Percentiles rank a stretch among this genome's conserved stretches.
Conservation (phyloP, 805 yeast species). For the Spathaspora sp. region DNA sequence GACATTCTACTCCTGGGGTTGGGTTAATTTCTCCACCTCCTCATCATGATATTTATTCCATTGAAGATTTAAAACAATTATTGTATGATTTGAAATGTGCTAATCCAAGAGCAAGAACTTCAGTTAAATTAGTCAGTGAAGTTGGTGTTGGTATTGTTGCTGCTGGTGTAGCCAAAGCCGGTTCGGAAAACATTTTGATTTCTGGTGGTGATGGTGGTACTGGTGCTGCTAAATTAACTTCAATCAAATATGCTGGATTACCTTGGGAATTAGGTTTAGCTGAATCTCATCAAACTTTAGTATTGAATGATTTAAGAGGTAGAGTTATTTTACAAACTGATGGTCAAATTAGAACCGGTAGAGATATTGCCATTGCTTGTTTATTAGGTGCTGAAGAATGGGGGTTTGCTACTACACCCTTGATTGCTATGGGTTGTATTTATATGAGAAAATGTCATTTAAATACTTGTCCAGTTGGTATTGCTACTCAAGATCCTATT, state of each 20-base stretch:
- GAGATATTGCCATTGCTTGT: constrained; percentile 95
- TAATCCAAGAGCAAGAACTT: constrained; percentile 94
- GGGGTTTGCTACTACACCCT: constrained; percentile 96
- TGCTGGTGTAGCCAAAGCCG: constrained; percentile 98
- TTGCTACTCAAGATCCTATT: constrained; percentile 97
- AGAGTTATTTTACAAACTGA: constrained; percentile 96
- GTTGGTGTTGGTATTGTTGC: constrained; percentile 99
- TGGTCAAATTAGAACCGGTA: constrained; percentile 95
- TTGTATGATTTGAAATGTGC: constrained; percentile 95
- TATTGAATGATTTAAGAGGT: constrained; percentile 92
- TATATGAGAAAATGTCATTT: constrained; percentile 87
- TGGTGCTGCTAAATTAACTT: constrained; percentile 98
- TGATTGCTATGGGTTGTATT: constrained; percentile 96
- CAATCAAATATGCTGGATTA: constrained; percentile 93
- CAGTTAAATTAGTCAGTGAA: constrained; percentile 94
- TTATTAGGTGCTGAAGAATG: constrained; percentile 97
- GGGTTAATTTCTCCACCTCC: constrained; percentile 98
- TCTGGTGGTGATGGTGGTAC: constrained; percentile 99
- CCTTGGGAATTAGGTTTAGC: constrained; percentile 99
- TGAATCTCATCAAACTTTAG: constrained; percentile 96
- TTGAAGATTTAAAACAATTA: constrained; percentile 95
- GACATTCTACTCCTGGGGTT: constrained; percentile 96
- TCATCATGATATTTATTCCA: constrained; percentile 96
- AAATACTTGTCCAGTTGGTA: constrained; percentile 96
- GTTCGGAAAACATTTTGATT: constrained; percentile 92